These are phyloP conservation scores for Blastobotrys capitulatus DNA, from an alignment of 1,139 yeast genomes.

Conservation along the genomic window DNA sequence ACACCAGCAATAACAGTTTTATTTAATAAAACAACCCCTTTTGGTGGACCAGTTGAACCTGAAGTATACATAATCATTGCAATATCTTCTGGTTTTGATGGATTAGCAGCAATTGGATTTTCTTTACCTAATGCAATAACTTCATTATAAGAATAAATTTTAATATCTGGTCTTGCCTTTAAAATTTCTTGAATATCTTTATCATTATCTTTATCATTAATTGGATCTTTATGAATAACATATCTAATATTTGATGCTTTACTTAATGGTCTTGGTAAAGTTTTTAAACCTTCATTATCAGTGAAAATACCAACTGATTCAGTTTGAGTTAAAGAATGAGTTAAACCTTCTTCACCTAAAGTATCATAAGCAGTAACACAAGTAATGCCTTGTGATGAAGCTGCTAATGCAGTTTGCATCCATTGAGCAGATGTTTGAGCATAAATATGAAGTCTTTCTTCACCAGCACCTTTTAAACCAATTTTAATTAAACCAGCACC, in stretches of 20 bases:
- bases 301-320: constrained; percentile 74
- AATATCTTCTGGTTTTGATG: constrained; percentile 67
- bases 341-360: constrained; percentile 85
- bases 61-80: constrained; percentile 98
- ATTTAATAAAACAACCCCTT: constrained; percentile 88
- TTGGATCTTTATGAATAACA: constrained; percentile 64
- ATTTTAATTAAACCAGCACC: constrained; percentile 72
- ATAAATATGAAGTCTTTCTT: constrained; percentile 70
- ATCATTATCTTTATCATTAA: constrained; percentile 61
- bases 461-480: constrained; percentile 64
- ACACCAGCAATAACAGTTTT: constrained; percentile 74
- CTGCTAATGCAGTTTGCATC: constrained; percentile 83
- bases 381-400: constrained; percentile 72
- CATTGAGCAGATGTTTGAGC: constrained; percentile 81
- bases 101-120: constrained; percentile 38
- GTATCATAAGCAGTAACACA: constrained; percentile 97
- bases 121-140: constrained; percentile 58
- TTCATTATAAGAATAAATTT: constrained; percentile 61
- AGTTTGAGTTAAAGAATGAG: constrained; percentile 80
- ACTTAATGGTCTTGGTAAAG: constrained; percentile 66
- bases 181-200: constrained; percentile 59
- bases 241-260: constrained; percentile 57
- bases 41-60: constrained; percentile 96
- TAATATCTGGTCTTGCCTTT: constrained; percentile 70
- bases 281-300: constrained; percentile 64